Percentiles rank a stretch among this genome's conserved stretches.
Conservation (phyloP, 1,139 yeast genomes). For the Saccharomyces hybrid region DNA sequence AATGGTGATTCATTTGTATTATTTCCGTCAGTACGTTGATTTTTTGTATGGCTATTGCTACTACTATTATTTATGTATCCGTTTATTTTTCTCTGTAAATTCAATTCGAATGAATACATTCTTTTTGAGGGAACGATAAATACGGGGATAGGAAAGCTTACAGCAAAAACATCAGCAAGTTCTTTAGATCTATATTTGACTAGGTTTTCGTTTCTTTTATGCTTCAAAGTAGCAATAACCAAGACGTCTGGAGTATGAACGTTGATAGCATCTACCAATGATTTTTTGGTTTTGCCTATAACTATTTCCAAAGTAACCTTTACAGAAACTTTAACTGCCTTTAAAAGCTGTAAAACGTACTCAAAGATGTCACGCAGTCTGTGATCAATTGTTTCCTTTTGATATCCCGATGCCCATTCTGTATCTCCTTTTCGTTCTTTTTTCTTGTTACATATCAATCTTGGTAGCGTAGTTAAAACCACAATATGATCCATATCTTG, state of each 20-base stretch:
- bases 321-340: slow-evolving; percentile 42
- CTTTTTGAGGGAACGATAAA: slow-evolving; percentile 61
- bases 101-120: slow-evolving; percentile 33
- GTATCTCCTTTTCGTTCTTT: slow-evolving; percentile 26
- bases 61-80: background rate
- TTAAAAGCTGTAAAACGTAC: slow-evolving; percentile 31
- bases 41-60: background rate
- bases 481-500: slow-evolving; percentile 60
- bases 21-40: background rate
- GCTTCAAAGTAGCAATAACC: slow-evolving; percentile 18
- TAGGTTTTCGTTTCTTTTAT: slow-evolving; percentile 14
- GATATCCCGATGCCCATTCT: slow-evolving; percentile 29
- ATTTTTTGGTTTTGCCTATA: slow-evolving; percentile 50
- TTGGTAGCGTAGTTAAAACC: slow-evolving; percentile 42
- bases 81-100: slow-evolving; percentile 3
- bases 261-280: slow-evolving; percentile 52
- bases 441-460: slow-evolving; percentile 7
- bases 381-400: slow-evolving; percentile 16
- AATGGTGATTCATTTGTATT: background rate
- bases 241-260: slow-evolving; percentile 58
- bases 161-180: slow-evolving; percentile 55
- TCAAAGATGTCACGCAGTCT: slow-evolving; percentile 37
- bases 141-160: slow-evolving; percentile 57
- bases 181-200: slow-evolving; percentile 31
- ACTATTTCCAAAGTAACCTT: slow-evolving; percentile 57